Evolutionary conservation across 163 green algal species (phyloP).

Genomic region (Chlorella variabilis): DNA sequence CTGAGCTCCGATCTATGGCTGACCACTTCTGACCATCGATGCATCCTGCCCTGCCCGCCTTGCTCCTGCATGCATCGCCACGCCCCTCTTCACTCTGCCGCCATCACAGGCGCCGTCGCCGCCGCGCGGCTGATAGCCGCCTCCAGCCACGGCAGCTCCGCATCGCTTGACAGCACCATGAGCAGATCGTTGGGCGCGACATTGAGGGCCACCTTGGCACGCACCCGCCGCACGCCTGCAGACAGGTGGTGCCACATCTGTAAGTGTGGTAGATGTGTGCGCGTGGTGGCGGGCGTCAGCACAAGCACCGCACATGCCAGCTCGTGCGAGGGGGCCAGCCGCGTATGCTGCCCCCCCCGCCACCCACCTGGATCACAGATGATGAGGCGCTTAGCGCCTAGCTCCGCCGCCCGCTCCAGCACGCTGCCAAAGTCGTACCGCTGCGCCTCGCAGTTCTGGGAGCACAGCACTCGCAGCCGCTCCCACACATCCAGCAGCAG

Average conservation of each 20-base stretch:
- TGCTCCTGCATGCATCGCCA: too few relatives aligned
- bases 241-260: background rate
- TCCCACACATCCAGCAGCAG: conserved; percentile 39
- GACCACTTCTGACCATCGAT: too few relatives aligned
- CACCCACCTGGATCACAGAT: conserved; percentile 54
- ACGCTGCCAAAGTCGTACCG: conserved; percentile 35
- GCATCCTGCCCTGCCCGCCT: too few relatives aligned
- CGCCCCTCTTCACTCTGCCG: background rate
- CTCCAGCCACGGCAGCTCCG: conserved; percentile 47
- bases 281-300: conserved; percentile 13
- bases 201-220: conserved; percentile 65
- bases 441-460: conserved; percentile 26
- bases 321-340: too few relatives aligned
- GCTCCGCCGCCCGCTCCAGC: conserved; percentile 30
- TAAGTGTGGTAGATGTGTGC: conserved; percentile 31
- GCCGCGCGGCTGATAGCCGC: conserved; percentile 10
- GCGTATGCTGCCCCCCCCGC: too few relatives aligned
- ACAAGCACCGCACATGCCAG: conserved; percentile 9
- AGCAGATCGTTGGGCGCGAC: conserved; percentile 68
- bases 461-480: conserved; percentile 45
- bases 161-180: conserved; percentile 54
- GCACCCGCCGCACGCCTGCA: conserved; percentile 45
- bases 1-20: too few relatives aligned
- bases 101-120: background rate
- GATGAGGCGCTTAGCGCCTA: conserved; percentile 54